phyloP scores from a whole-genome alignment of 164 flowering plant genomes.

The Pachysandra terminalis region DNA sequence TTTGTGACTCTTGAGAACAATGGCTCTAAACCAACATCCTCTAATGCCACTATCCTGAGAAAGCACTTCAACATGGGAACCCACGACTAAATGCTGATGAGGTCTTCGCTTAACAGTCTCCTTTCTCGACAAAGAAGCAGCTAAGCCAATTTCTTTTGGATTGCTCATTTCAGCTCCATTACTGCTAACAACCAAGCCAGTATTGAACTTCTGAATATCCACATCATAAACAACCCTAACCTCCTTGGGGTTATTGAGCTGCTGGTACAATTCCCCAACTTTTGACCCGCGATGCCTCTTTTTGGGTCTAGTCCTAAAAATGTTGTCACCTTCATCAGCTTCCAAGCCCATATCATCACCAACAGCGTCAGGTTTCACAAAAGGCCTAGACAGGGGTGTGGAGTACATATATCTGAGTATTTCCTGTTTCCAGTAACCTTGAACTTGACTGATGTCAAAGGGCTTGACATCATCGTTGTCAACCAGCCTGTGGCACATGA shows the following conservation, averaged over 20 bases:
- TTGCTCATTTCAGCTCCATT: conserved; percentile 8
- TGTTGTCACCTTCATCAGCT: conserved; percentile 11
- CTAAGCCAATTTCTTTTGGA: conserved; percentile 13
- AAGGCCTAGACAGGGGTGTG: conserved; percentile 12
- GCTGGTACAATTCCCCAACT: conserved; percentile 16
- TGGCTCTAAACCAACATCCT: conserved; percentile 87
- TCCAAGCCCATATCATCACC: conserved; percentile 16
- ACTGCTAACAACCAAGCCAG: conserved; percentile 8
- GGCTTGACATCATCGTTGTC: conserved; percentile 67
- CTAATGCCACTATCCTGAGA: conserved; percentile 93
- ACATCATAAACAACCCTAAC: conserved; percentile 4
- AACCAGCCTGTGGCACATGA: conserved; percentile 55
- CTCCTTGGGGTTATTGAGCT: not conserved
- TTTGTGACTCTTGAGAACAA: conserved; percentile 54
- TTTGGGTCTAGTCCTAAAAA: conserved; percentile 28
- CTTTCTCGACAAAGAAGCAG: conserved; percentile 19
- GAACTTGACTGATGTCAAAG: conserved; percentile 61
- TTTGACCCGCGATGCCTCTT: conserved; percentile 38
- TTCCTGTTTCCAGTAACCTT: conserved; percentile 84
- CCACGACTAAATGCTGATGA: conserved; percentile 31
- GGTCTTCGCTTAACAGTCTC: conserved; percentile 14
- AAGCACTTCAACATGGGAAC: conserved; percentile 72
- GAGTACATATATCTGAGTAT: conserved; percentile 39
- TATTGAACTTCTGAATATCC: conserved; percentile 10
- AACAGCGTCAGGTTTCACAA: conserved; percentile 13